These are phyloP conservation scores for Gossypioides kirkii DNA, from an alignment of 345 rosid species.

Conservation along the genomic window DNA sequence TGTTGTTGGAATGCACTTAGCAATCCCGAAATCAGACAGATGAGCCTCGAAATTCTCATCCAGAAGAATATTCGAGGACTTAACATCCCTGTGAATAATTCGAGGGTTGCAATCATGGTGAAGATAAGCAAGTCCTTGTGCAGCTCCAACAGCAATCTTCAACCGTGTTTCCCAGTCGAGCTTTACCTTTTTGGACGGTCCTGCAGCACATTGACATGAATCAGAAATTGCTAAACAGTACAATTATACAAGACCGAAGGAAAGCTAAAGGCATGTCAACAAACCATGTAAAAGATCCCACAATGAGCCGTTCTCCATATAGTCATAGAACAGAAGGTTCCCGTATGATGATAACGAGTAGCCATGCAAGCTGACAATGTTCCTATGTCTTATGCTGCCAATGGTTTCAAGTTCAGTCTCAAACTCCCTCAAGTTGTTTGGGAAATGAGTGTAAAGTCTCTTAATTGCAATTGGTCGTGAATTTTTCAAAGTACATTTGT, in stretches of 20 bases:
- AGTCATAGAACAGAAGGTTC: conserved; percentile 92
- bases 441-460: conserved; percentile 67
- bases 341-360: conserved; percentile 73
- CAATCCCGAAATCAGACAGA: conserved; percentile 90
- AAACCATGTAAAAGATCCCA: conserved; percentile 97
- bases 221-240: not conserved
- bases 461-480: conserved; percentile 91
- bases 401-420: conserved; percentile 93
- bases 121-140: conserved; percentile 94
- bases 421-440: conserved; percentile 61
- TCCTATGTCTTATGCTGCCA: conserved; percentile 89
- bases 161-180: conserved; percentile 92
- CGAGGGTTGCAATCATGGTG: conserved; percentile 94
- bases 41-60: conserved; percentile 86
- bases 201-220: conserved; percentile 23
- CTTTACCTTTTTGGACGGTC: conserved; percentile 71
- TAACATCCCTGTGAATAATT: conserved; percentile 86
- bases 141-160: conserved; percentile 86
- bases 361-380: conserved; percentile 85
- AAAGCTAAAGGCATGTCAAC: conserved; percentile 4
- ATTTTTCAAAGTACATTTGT: conserved; percentile 68
- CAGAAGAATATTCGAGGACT: conserved; percentile 83
- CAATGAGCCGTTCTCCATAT: conserved; percentile 90
- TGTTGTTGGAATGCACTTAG: conserved; percentile 68
- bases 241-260: too few species aligned